A percentile compares a stretch with the other conserved stretches of the same genome.
These are phyloP conservation scores for Acanthamoeba triangularis DNA, from an alignment of 208 protist species.

Conservation along the genomic window DNA sequence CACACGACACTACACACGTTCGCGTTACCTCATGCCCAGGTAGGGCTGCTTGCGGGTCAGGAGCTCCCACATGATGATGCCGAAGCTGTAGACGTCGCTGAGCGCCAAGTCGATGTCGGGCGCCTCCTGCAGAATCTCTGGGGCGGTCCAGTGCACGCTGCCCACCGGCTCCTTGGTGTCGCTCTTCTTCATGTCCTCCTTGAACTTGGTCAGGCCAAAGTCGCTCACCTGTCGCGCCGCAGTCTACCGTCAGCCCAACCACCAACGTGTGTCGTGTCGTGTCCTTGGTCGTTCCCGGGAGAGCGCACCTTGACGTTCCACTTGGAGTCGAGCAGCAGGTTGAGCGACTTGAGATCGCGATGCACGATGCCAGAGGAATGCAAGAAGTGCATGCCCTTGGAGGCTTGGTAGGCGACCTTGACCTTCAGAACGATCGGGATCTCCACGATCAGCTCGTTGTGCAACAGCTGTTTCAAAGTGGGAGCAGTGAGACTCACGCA, in stretches of 20 bases:
- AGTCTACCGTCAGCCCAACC: conserved; percentile 72
- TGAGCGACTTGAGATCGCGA: too few species aligned
- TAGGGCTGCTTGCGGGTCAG: conserved; percentile 12
- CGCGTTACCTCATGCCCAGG: neutral
- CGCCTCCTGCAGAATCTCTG: neutral
- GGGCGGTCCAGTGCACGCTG: neutral
- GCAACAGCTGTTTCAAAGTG: neutral
- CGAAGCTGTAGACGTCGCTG: conserved; percentile 84
- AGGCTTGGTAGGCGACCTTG: neutral
- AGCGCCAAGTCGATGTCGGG: neutral
- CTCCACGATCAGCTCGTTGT: conserved; percentile 32
- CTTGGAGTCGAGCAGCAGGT: too few species aligned
- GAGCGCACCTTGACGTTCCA: neutral
- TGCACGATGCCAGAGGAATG: too few species aligned
- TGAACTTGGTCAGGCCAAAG: conserved; percentile 60
- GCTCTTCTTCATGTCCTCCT: conserved; percentile 14
- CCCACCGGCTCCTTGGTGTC: neutral
- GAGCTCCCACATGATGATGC: conserved; percentile 35
- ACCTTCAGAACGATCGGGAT: neutral
- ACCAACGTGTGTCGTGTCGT: conserved; percentile 75
- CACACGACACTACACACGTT: neutral
- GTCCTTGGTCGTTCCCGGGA: neutral
- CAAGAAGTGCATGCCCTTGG: too few species aligned
- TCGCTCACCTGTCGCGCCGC: conserved; percentile 13
- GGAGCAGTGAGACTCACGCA: neutral